Percentiles rank a stretch among this genome's conserved stretches.
phyloP scores from a whole-genome alignment of 176 grass and related monocot genomes.

The Raddia guianensis region DNA sequence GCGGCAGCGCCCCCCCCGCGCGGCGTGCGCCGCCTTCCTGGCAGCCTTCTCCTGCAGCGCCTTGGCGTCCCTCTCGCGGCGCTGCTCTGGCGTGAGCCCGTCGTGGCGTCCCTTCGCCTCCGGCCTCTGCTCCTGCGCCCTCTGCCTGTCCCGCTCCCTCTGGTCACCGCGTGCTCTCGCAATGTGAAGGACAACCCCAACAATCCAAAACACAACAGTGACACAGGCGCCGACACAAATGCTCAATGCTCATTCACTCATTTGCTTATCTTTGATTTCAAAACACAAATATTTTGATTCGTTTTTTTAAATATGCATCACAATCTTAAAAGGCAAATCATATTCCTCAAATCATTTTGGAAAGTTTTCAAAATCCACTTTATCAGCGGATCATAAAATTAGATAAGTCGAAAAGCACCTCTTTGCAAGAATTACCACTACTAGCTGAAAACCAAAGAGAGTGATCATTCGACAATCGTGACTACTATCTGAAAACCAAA shows the following conservation, averaged over 20 bases:
- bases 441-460: no score
- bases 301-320: no score
- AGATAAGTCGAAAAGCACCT: background rate
- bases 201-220: constrained; percentile 8
- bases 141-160: constrained; percentile 58
- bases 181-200: constrained; percentile 47
- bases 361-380: no score
- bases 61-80: constrained; percentile 59
- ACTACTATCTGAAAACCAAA: no score
- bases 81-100: constrained; percentile 58
- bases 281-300: no score
- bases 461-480: no score
- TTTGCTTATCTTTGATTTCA: no score
- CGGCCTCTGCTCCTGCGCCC: constrained; percentile 55
- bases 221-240: background rate
- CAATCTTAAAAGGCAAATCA: no score
- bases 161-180: constrained; percentile 56
- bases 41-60: constrained; percentile 60
- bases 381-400: no score
- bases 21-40: constrained; percentile 48
- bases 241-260: no score
- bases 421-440: background rate
- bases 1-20: background rate
- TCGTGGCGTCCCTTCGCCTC: constrained; percentile 51
- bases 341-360: no score